Base-by-base conservation (phyloP, 176 grass and related monocot genomes). In the Hyparrhenia diplandra region DNA sequence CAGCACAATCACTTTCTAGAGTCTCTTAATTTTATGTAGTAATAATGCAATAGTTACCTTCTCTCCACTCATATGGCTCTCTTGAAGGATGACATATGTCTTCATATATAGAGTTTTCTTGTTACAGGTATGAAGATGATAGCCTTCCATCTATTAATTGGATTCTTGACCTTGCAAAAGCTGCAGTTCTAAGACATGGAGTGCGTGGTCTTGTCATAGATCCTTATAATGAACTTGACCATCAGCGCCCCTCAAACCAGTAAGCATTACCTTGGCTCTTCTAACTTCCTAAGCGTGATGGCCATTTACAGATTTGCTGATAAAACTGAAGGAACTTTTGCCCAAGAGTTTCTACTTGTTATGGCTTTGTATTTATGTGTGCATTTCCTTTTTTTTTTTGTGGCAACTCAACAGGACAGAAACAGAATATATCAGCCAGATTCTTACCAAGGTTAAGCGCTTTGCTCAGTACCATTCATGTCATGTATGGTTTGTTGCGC, bases 401-500 rank as follows among this genome's bases (percentile, higher is more conserved):
- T 74, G 47, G 42, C 14, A 46, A 82, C 10, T 77, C 61, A 83
- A 45, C 77, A 98, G 95, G 87, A 98, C 72, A 2, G 95, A 98
- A 80, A 98, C 95, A 57, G 95, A 95, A 69, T 98, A 98, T 60
- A 92, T 98, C 31, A 98, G 96, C 82, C 88, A 93, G 79, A 98
- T 95, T 69, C 88, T 98, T 85, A 91, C 92, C 24, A 87, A 80
- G 82, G 85, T 98, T 69, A 98, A 98, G 82, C 90, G 96, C 57
- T 98, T 98, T 91, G 96, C 92, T 36, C 92, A 98, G 57, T 88
- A 95, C 72, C 90, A 99, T 79, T 91, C 90, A 60, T 99, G 96
- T 32, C 96, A 99, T 84, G 96, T 99, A 34, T 99, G 96, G 96
- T 95, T 99, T 91, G 96, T 99, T 86, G 96, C 96, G 1, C 96